Evolutionary conservation across 2,329 filamentous ascomycete genomes (phyloP), one percentile per base, ranked within the genome.

Genomic region (Colletotrichum sp.): DNA sequence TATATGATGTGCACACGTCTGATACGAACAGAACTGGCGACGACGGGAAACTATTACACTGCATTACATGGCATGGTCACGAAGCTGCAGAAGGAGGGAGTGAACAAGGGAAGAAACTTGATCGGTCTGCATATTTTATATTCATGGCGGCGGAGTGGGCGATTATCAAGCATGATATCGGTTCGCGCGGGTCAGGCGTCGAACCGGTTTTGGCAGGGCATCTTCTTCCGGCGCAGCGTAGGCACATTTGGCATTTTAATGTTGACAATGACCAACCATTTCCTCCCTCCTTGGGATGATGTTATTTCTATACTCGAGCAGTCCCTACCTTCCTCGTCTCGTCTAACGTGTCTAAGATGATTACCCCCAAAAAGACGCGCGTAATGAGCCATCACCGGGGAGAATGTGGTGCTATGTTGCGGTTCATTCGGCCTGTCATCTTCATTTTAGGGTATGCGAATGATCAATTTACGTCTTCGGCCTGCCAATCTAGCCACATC

Each of bases 111-210:
- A 52, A 52, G 44, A 21, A 18, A 59, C 34, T 28, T 24, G 52
- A 18, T 24, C 34, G 24, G 21, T 55, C 18, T 44, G 26, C 44
- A 52, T 49, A 32, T 32, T 49, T 34, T 52, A 72, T 49, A 24
- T 59, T 52, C 65, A 63, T 28, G 59, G 68, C 63, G 36, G 55
- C 34, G 68, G 21, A 16, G 59, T 57, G 49, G 34, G 59, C 21
- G 32, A 36, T 49, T 30, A 39, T 44, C 7, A 63, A 32, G 39
- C n/a, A 57, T 49, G 55, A 63, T 34, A 63, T 24, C 44, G 62
- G 28, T 75, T 75, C n/a, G 71, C 39, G 60, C 36, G 36, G 44
- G 59, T 32, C n/a, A 32, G 68, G 68, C 72, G 68, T 75, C 52
- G 52, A 13, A n/a, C 36, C 30, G 24, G 68, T 62, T 60, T 32